Evolutionary conservation across 2,329 filamentous ascomycete genomes (phyloP).

Genomic region (Myriosclerotinia duriaeana): DNA sequence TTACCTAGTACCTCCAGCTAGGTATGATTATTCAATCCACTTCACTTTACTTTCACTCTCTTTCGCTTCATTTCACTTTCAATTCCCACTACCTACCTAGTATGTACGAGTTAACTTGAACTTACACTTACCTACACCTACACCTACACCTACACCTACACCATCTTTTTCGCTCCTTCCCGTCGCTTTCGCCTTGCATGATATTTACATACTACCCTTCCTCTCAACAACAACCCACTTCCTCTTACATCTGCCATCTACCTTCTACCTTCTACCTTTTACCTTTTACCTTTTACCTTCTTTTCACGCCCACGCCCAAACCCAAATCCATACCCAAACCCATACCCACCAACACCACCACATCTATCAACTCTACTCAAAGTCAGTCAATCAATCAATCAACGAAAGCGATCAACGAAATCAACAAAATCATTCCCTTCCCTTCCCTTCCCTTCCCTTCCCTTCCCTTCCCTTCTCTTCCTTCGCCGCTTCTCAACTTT

Average conservation of each 20-base stretch:
- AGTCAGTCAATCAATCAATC: too few species aligned
- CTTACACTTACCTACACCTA: not conserved
- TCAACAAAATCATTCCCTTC: not conserved
- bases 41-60: not conserved
- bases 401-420: too few species aligned
- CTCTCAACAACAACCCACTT: not conserved
- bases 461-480: not conserved
- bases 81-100: not conserved
- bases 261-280: not conserved
- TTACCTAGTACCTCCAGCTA: too few species aligned
- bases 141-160: not conserved
- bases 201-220: not conserved
- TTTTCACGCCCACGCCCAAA: too few species aligned
- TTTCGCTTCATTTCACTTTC: constrained; percentile 1
- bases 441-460: not conserved
- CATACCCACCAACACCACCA: too few species aligned
- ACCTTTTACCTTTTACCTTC: not conserved
- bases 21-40: not conserved
- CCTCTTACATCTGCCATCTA: too few species aligned
- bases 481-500: not conserved
- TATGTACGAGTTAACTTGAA: too few species aligned
- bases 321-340: too few species aligned
- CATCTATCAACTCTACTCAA: too few species aligned
- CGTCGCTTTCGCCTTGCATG: constrained; percentile 3
- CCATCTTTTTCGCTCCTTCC: not conserved